phyloP scores from a whole-genome alignment of 140 eudicot genomes.

The Erigeron philadelphicus region DNA sequence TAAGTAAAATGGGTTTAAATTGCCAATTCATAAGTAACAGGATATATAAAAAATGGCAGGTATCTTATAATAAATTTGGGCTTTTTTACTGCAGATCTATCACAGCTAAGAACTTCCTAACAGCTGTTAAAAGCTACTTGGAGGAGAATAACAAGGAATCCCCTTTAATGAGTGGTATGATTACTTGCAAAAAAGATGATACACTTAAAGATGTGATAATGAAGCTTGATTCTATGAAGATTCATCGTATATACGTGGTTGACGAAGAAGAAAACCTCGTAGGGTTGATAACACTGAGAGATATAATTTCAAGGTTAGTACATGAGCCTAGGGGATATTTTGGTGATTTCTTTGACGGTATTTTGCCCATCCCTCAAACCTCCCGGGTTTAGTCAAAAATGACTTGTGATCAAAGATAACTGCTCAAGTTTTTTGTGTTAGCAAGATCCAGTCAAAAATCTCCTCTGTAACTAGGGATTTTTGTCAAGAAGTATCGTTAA shows the following conservation, averaged over 20 bases:
- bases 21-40: neutral
- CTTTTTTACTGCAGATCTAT: constrained; percentile 56
- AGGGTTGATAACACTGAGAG: constrained; percentile 83
- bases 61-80: constrained; percentile 1
- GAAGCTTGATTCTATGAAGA: constrained; percentile 72
- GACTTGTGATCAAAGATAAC: constrained; percentile 5
- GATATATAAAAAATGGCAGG: neutral
- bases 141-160: constrained; percentile 41
- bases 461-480: constrained; percentile 19
- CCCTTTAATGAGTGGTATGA: constrained; percentile 50
- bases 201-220: constrained; percentile 66
- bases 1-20: neutral
- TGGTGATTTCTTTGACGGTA: constrained; percentile 94
- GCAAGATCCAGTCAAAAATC: neutral
- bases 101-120: constrained; percentile 75
- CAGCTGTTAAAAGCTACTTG: constrained; percentile 63
- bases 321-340: constrained; percentile 94
- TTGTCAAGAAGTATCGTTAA: constrained; percentile 5
- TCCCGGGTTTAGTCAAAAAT: constrained; percentile 53
- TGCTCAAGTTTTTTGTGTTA: neutral
- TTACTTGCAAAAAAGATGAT: constrained; percentile 54
- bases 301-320: constrained; percentile 83
- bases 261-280: constrained; percentile 61
- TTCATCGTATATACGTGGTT: constrained; percentile 75
- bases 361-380: constrained; percentile 64